Base-by-base conservation (phyloP, 352 stramenopile species). In the Pythium plurisporium region DNA sequence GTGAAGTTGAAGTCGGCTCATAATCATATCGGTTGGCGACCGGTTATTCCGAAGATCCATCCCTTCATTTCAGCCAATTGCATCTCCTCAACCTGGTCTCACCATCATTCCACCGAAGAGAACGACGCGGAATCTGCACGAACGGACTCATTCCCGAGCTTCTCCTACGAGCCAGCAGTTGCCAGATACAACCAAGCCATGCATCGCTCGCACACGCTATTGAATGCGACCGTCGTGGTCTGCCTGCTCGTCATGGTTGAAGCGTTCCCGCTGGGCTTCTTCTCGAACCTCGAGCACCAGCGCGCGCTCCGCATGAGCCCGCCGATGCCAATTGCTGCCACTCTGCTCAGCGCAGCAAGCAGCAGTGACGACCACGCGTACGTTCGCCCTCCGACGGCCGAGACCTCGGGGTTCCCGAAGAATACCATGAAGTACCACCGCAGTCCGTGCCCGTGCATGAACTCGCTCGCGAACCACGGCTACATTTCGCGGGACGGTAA, bases 391-490 rank as follows among this genome's bases (percentile, higher is more conserved):
- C 55, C 43, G 8, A 60, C 62, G 5, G 37, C 22, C 5, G 62
- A 79, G 2, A 70, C 81, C 33, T 79, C 73, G 0, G 76, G 76
- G 2, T 67, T 84, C 27, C 78, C 73, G 12, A 75, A 71, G 45
- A 86, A 79, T 38, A 79, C 69, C 36, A 46, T 52, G 25, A 29
- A 43, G 31, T 74, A 76, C 52, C 79, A 87, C 56, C 79, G 76
- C 46, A 65, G 62, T 44, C 79, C 82, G 25, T 92, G 82, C 47
- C 79, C 79, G 30, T 69, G 63, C 23, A 64, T 92, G 30, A 92
- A 92, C 56, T 67, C 76, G 34, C 62, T 92, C 11, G 79, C 82
- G 3, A 92, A 91, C 49, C 79, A 89, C 42, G 78, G 78, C 0
- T 79, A 75, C 50, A n/a, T 91, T 2, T 68, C 78, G 1, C 76